Evolutionary conservation across 768 basidiomycete species (phyloP), one percentile per base, ranked within the genome.

Genomic region (Amanita fuliginea): DNA sequence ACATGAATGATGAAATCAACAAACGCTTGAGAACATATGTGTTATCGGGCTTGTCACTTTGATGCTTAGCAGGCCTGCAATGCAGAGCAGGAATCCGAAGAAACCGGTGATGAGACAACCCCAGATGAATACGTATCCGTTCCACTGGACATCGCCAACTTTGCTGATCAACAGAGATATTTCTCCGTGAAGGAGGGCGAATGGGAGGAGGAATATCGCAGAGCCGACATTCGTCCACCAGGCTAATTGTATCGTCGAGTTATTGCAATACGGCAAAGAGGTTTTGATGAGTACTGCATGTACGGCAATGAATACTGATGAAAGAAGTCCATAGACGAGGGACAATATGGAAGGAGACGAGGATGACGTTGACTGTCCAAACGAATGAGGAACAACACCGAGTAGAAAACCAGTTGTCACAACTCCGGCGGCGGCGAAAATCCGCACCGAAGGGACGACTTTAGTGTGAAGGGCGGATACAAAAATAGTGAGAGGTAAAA

Each of bases 11-110:
- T 44, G 9, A 16, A 24, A 44, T 6, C 37, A 16, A 71, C 81
- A 60, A 57, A 86, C 84, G 54, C 75, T 83, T 13, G 81, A 81
- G 65, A 90, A 85, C 85, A 88, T 90, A 61, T 89, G 88, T 1
- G 86, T 88, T 47, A 91, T 75, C 4, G 87, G 87, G 50, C 81
- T 84, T 13, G 86, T 89, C 44, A 87, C 77, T 59, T 84, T 84
- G 68, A 91, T 86, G 59, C 83, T 85, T 53, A 91, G 67, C 56
- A 89, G 65, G 18, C 84, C 85, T 1, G 88, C 86, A 35, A 91
- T 65, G 55, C 84, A 86, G 34, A 91, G 78, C 52, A 89, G 61
- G 68, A 89, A 91, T 2, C 87, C 87, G 53, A 87, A 84, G n/a
- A 81, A 53, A 14, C 86, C 86, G 18, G 86, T 87, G 42, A 84